Evolutionary conservation across 2,329 filamentous ascomycete species (phyloP), one percentile per base, ranked within the genome.

Genomic region (Arachnomyces sp.): DNA sequence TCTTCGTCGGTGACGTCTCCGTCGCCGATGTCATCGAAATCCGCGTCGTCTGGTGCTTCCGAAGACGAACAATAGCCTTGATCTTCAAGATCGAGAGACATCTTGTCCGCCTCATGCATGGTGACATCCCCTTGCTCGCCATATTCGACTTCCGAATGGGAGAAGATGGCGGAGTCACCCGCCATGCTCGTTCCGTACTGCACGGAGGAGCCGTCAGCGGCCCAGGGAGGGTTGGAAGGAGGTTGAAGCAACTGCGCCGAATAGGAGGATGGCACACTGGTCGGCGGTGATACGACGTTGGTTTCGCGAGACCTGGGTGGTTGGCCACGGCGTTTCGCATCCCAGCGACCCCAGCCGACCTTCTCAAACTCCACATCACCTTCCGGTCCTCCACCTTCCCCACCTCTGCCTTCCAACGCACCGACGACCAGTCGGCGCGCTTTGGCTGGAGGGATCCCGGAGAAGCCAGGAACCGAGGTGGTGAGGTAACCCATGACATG

Each of bases 321-420:
- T 46, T 85, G 77, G 40, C 82, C 85, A 53, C 79, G 79, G 59
- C 78, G 74, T 58, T 80, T 80, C 46, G 89, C 92, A 63, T 93
- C 85, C 90, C 90, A 98, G 50, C 88, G 80, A 44, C 92, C 92
- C 90, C 90, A 96, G 57, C 90, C 90, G 44, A 95, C 87, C 72
- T 96, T 96, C 63, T 93, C 85, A 59, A 94, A 96, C 40, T 69
- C 50, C 44, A 69, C 61, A 36, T 79, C 78, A 44, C 74, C 73
- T 48, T 79, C 74, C 40, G 66, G 64, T 47, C 75, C 75, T 46
- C 67, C 69, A 33, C 67, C 67, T 41, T 65, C 63, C 35, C 72
- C 73, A 40, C 72, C 74, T 34, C 67, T 72, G n/a, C 71, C 84
- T 67, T 96, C 90, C 50, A 96, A 68, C 44, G 89, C 90, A 44